Base-by-base conservation (phyloP, 2,329 filamentous ascomycete species). In the Trichophyton benhamiae region DNA sequence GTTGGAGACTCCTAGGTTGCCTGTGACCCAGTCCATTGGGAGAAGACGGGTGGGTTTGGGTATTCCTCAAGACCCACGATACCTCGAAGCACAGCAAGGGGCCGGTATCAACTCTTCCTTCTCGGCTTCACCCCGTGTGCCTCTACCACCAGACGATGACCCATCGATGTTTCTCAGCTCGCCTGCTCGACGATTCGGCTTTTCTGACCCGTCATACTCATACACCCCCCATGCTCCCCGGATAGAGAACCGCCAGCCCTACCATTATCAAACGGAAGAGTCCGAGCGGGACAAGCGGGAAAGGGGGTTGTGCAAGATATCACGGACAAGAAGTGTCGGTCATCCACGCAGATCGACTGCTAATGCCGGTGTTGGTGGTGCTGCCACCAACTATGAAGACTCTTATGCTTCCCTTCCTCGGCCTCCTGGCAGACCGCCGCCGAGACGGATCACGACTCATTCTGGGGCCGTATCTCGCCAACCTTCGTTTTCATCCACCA, bases 201-300 rank as follows among this genome's bases (percentile, higher is more conserved):
- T 72, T 9, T 70, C 72, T 22, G 74, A 74, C 44, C 69, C 70
- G 22, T 68, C 68, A 44, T 68, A 65, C 60, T 68, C 68, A 44
- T 68, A 65, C 60, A 68, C 68, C 52, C 67, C 63, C 52, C 67
- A 64, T 63, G 66, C 63, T 38, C 67, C 66, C 63, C 67, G 60
- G 58, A 63, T 60, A 22, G 69, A 70, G 38, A 66, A 67, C 7
- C 67, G 76, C 52, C 77, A 78, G 49, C 77, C 78, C 0, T 80
- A 80, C 64, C 74, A 78, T 55, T 76, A 79, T 63, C 78, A 80
- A 62, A 74, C 74, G 0, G 76, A 79, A 66, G 77, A 79, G 63
- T 78, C 74, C 2, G 77, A 75, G 63, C 71, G 77, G 57, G 76
- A 72, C 60, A 62, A 64, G 58, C 66, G 68, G 61, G 63, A 63